Percentiles rank a stretch among this genome's conserved stretches.
These are phyloP conservation scores for Dendrobium catenatum DNA, from an alignment of 106 monocot species.

Conservation along the genomic window DNA sequence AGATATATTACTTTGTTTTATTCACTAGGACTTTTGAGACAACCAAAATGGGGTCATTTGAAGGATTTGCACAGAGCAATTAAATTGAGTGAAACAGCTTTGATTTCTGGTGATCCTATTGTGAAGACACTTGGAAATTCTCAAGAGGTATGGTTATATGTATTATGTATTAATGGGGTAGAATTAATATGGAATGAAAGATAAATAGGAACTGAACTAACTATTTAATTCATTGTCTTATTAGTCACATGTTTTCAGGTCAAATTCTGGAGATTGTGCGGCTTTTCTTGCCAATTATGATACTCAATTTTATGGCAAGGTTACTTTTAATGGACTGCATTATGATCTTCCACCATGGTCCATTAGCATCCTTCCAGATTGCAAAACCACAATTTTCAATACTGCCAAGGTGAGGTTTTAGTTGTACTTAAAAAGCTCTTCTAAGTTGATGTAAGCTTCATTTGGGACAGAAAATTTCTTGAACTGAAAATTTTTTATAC, in stretches of 20 bases:
- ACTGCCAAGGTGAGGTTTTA: constrained; percentile 69
- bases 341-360: constrained; percentile 97
- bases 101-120: constrained; percentile 67
- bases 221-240: constrained; percentile 9
- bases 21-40: constrained; percentile 62
- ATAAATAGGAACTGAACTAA: background rate
- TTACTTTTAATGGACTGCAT: constrained; percentile 74
- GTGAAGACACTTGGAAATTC: constrained; percentile 55
- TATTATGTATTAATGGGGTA: too few relatives aligned
- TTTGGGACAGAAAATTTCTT: background rate
- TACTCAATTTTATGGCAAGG: constrained; percentile 31
- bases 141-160: constrained; percentile 47
- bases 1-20: background rate
- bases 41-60: constrained; percentile 98
- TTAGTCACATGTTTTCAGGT: constrained; percentile 68
- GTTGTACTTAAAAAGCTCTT: background rate
- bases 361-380: constrained; percentile 92
- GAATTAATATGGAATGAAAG: too few relatives aligned
- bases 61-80: constrained; percentile 84
- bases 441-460: background rate
- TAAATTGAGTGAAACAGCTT: constrained; percentile 74
- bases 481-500: too few relatives aligned
- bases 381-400: constrained; percentile 80
- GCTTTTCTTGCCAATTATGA: constrained; percentile 92
- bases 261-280: constrained; percentile 61